These are phyloP conservation scores for Ramaria rubella DNA, from an alignment of 768 basidiomycete genomes.

Conservation along the genomic window DNA sequence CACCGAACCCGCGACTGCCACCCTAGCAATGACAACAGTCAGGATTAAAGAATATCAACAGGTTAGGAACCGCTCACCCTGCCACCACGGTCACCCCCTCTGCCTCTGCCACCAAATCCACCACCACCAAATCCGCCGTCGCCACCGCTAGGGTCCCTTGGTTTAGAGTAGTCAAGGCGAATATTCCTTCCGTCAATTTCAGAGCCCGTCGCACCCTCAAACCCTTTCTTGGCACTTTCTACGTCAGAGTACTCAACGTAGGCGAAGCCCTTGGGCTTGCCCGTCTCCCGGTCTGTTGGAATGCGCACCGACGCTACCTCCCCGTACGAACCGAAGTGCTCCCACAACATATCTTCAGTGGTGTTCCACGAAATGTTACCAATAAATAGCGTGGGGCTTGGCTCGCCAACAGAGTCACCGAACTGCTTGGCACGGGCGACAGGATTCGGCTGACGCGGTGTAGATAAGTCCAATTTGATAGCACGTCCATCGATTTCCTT, in stretches of 20 bases:
- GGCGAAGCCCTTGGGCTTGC: conserved; percentile 89
- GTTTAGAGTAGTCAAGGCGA: conserved; percentile 83
- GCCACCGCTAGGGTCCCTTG: conserved; percentile 57
- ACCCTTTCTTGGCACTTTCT: conserved; percentile 75
- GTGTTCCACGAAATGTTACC: conserved; percentile 82
- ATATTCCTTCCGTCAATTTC: conserved; percentile 79
- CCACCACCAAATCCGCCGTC: conserved; percentile 41
- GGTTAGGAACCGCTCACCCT: conserved; percentile 21
- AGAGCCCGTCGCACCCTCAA: conserved; percentile 55
- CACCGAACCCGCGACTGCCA: conserved; percentile 30
- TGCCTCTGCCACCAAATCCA: conserved; percentile 19
- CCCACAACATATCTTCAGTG: conserved; percentile 82
- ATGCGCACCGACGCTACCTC: conserved; percentile 80
- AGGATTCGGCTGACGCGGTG: conserved; percentile 46
- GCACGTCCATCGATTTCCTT: conserved; percentile 89
- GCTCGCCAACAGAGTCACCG: conserved; percentile 57
- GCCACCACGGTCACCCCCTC: conserved; percentile 35
- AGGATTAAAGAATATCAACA: neutral
- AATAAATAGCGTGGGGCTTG: conserved; percentile 78
- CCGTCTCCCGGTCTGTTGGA: conserved; percentile 89
- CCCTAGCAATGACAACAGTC: conserved; percentile 6
- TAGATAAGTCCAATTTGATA: conserved; percentile 78
- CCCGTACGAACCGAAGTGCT: conserved; percentile 83
- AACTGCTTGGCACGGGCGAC: conserved; percentile 58
- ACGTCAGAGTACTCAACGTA: conserved; percentile 91